A percentile compares a stretch with the other conserved stretches of the same genome.
phyloP scores from a whole-genome alignment of 345 rosid species.

The Gossypium ekmanianum region DNA sequence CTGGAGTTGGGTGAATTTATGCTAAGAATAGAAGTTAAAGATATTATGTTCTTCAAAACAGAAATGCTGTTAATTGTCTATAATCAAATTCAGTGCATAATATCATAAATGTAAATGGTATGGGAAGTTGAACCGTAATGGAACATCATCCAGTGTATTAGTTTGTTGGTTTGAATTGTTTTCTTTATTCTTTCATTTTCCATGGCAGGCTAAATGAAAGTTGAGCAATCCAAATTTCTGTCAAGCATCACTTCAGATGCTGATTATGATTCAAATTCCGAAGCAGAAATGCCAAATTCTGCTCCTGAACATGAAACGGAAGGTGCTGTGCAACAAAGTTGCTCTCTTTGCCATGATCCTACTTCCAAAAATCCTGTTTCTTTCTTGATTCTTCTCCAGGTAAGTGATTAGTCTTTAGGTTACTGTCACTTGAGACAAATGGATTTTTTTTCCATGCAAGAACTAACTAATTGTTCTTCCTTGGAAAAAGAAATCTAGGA shows the following conservation, averaged over 20 bases:
- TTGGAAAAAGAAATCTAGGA: constrained; percentile 78
- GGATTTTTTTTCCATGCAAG: not conserved
- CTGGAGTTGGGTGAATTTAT: not conserved
- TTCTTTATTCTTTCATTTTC: constrained; percentile 17
- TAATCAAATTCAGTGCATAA: too few species aligned
- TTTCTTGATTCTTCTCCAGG: constrained; percentile 89
- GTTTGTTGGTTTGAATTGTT: constrained; percentile 19
- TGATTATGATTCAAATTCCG: constrained; percentile 44
- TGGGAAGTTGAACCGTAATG: not conserved
- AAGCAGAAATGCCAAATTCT: constrained; percentile 40
- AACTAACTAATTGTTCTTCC: constrained; percentile 20
- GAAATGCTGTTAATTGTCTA: too few species aligned
- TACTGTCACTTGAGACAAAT: constrained; percentile 10
- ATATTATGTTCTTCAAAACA: too few species aligned
- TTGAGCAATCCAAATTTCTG: constrained; percentile 88
- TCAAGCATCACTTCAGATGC: constrained; percentile 48
- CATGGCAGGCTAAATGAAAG: constrained; percentile 93
- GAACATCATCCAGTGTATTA: constrained; percentile 1
- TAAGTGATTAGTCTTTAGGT: constrained; percentile 28
- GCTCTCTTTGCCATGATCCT: constrained; percentile 86
- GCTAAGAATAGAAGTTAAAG: not conserved
- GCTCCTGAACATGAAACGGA: constrained; percentile 36
- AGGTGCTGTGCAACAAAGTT: constrained; percentile 54
- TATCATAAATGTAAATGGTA: too few species aligned
- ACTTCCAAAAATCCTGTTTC: constrained; percentile 71